Evolutionary conservation across 768 basidiomycete genomes (phyloP), one percentile per base, ranked within the genome.

Genomic region (Neoboletus magnificus): DNA sequence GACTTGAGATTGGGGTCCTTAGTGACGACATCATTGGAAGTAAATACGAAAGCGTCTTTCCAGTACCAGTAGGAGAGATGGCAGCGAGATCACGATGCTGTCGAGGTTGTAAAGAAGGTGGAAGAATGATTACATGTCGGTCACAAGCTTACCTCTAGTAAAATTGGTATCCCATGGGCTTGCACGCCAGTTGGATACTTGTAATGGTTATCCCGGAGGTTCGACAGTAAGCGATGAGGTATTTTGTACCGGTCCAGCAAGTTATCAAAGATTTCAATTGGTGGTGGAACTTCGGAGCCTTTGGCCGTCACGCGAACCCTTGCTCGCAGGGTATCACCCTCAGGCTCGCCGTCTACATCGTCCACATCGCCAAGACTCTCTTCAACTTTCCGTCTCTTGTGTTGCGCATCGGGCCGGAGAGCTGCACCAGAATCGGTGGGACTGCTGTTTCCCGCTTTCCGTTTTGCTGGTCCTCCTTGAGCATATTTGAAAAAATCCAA

Each of bases 1-100:
- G 66, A 53, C 76, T 79, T 30, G 83, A 74, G 10, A 77, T 68
- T 7, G 91, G 91, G 4, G 77, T 70, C 15, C 73, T 73, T 7
- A 93, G 73, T 18, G 76, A 71, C 12, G 83, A 75, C 55, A 98
- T 80, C 23, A 93, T 77, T 0, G 97, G 95, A 16, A 97, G 73
- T 15, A 97, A 78, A 71, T 98, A 99, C 0, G 94, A 83, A 7
- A 98, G 78, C 1, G 97, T 99, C 76, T 99, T 99, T 56, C 97
- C 97, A 11, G 92, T 95, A 48, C 97, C 97, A 6, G 97, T 99
- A 0, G 97, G 97, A 1, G 97, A 97, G 20, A 98, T 89, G 29
- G 95, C 96, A 50, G 91, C 87, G 23, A 97, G 78, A 71, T 99
- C 96, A 54, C 91, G 85, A 57, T 76, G 78, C 91, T 91, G 55